Evolutionary conservation across 352 stramenopile genomes (phyloP).

Genomic region (Thalassiosira hispida): DNA sequence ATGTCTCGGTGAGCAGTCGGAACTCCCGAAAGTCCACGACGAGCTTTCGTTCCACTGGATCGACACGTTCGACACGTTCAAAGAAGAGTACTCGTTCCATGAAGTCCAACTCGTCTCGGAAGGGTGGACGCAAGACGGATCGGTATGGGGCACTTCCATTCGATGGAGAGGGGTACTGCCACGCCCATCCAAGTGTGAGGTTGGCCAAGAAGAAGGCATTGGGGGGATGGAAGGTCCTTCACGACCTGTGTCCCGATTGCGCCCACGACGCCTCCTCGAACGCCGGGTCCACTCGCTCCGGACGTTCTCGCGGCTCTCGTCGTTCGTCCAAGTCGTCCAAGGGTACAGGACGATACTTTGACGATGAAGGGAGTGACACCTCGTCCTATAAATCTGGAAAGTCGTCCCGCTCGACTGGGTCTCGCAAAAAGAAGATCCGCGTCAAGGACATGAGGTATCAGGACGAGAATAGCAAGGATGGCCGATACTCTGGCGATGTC

Average conservation of each 20-base stretch:
- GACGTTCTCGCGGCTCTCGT: constrained; percentile 11
- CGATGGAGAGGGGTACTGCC: constrained; percentile 47
- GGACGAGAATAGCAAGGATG: constrained; percentile 35
- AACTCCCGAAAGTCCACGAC: background rate
- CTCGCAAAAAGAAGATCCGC: constrained; percentile 44
- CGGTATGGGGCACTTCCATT: constrained; percentile 40
- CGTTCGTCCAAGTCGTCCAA: constrained; percentile 5
- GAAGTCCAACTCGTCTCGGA: constrained; percentile 32
- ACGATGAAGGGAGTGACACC: constrained; percentile 27
- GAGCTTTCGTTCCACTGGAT: too few relatives aligned
- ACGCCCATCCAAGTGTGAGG: constrained; percentile 32
- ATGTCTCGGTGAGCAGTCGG: constrained; percentile 5
- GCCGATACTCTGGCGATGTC: constrained; percentile 39
- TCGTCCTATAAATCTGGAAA: constrained; percentile 24
- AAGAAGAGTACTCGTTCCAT: background rate
- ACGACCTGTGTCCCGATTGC: constrained; percentile 51
- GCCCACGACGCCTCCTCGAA: constrained; percentile 34
- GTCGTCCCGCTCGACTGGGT: background rate
- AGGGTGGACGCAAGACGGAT: constrained; percentile 39
- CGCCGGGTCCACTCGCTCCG: constrained; percentile 1
- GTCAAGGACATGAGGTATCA: constrained; percentile 50
- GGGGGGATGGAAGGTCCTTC: constrained; percentile 47
- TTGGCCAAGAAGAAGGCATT: constrained; percentile 51
- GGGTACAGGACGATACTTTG: constrained; percentile 30
- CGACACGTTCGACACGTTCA: background rate